Evolutionary conservation across 73 alveolate species (phyloP), one percentile per base, ranked within the genome.

Genomic region (Durusdinium trenchii): DNA sequence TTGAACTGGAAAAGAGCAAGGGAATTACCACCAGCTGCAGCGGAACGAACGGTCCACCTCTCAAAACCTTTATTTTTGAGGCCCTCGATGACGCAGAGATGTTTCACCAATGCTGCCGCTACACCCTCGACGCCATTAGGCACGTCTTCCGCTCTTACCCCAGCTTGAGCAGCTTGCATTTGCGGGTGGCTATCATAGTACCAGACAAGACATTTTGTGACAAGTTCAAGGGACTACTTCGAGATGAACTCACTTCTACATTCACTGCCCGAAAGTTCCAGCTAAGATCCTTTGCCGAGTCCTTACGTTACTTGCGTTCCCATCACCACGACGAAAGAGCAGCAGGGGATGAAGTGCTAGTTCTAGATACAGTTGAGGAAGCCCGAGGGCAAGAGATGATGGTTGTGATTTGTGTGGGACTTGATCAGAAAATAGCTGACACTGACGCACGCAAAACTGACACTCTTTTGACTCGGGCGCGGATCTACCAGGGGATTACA

Each of bases 161-260:
- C 18, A 60, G 62, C 43, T 20, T 78, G n/a, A n/a, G n/a, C 43
- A 78, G 87, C 87, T 40, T 78, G 62, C 87, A 78, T 60, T 43
- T 43, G 54, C 57, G 87, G 61, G 40, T 78, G 0, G 87, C 87
- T n/a, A 36, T 78, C 28, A 10, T 78, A 18, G 57, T 78, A 4
- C 87, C 87, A 0, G 28, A 78, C 30, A 40, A 3, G 2, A 26
- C 43, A 14, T 78, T 78, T 35, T 40, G 40, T 18, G 12, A 5
- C 60, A 6, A 78, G 87, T n/a, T 78, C 60, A 16, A 43, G 54
- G 9, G 9, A 40, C 30, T 12, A 18, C 9, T 78, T 14, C 9
- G 30, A 6, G 16, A 12, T 26, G 57, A 20, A 6, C 45, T 78
- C n/a, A n/a, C n/a, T n/a, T n/a, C 23, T n/a, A 16, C 42, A 20